These are phyloP conservation scores for Aspergillus ostianus DNA, from an alignment of 495 filamentous ascomycete genomes.

Conservation along the genomic window DNA sequence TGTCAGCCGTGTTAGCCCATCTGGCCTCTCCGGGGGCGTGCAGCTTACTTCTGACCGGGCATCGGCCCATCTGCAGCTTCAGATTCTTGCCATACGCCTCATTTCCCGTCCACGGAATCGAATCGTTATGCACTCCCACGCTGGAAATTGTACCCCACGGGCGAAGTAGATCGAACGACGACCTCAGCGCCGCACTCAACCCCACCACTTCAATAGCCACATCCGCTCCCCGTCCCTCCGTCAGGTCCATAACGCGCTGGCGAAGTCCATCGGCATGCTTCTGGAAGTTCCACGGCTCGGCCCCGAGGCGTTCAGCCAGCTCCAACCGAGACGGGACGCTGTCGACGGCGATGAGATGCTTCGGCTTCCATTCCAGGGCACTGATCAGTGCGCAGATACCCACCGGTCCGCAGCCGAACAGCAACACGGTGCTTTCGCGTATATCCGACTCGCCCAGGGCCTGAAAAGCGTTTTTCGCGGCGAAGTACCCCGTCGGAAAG, in stretches of 20 bases:
- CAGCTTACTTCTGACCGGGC: constrained; percentile 61
- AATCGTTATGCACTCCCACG: constrained; percentile 84
- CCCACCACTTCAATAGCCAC: constrained; percentile 82
- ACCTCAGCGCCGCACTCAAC: constrained; percentile 68
- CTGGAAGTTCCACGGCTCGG: constrained; percentile 73
- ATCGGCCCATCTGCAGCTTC: constrained; percentile 84
- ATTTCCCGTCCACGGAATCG: constrained; percentile 83
- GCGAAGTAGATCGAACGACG: constrained; percentile 79
- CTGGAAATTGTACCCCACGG: constrained; percentile 71
- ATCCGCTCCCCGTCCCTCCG: constrained; percentile 24
- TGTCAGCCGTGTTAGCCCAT: background rate
- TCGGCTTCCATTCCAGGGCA: constrained; percentile 69
- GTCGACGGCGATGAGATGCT: constrained; percentile 78
- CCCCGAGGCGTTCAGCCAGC: constrained; percentile 68
- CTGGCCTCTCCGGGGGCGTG: background rate
- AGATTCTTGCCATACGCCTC: constrained; percentile 90
- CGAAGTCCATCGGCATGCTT: constrained; percentile 57
- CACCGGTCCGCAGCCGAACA: constrained; percentile 84
- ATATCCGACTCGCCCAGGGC: constrained; percentile 53
- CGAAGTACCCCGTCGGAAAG: constrained; percentile 81
- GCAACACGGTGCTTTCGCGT: constrained; percentile 62
- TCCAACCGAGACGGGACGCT: constrained; percentile 69
- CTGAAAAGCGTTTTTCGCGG: constrained; percentile 69
- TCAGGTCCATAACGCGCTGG: constrained; percentile 65
- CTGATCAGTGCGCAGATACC: constrained; percentile 81